Conservation (phyloP, 2,329 filamentous ascomycete species). For the Ophidiomyces ophidiicola region DNA sequence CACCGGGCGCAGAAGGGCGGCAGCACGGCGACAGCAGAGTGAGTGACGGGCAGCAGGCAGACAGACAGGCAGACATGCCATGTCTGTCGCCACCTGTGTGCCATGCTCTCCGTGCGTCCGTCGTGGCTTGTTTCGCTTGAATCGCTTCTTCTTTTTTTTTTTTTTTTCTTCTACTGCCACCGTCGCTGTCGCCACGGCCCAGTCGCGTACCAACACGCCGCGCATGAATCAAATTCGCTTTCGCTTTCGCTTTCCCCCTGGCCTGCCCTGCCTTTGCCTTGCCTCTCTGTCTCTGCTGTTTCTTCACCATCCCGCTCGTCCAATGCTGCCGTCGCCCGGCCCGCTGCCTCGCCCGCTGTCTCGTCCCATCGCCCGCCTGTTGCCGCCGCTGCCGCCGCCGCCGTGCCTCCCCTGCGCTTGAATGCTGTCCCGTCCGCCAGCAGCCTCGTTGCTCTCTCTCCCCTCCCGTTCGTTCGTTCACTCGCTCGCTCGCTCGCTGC, state of each 20-base stretch:
- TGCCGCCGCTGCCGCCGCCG: background rate
- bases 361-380: background rate
- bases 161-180: background rate
- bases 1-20: no score
- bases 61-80: no score
- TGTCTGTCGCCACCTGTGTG: no score
- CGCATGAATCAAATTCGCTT: no score
- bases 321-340: no score
- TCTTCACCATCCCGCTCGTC: background rate
- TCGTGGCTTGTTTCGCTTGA: background rate
- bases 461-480: background rate
- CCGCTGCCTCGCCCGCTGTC: background rate
- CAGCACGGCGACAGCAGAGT: no score
- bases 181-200: background rate
- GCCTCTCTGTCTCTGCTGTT: constrained; percentile 3
- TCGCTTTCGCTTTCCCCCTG: background rate
- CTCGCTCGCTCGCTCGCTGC: background rate
- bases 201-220: background rate
- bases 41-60: no score
- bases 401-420: background rate
- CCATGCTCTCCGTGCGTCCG: background rate
- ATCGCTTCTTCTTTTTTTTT: background rate
- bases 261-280: background rate
- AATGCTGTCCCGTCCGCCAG: background rate
- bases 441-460: background rate